phyloP scores from a whole-genome alignment of 2,329 filamentous ascomycete species.

The Cladophialophora exuberans region DNA sequence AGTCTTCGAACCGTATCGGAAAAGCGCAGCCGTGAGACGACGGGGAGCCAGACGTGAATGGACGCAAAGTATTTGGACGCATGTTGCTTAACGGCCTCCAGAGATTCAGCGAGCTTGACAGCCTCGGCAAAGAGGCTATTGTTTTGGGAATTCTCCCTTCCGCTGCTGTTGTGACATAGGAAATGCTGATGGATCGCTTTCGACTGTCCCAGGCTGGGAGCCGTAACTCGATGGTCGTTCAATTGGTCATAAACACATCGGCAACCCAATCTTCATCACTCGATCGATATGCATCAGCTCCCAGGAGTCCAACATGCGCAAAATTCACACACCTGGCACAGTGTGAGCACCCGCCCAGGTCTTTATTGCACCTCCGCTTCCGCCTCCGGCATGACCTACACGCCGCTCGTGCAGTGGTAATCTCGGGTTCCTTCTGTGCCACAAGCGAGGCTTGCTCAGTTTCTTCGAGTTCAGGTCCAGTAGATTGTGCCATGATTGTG shows the following conservation, averaged over 20 bases:
- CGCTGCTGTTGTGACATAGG: not conserved
- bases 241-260: not conserved
- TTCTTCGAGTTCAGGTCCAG: too few relatives aligned
- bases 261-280: not conserved
- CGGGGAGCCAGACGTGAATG: not conserved
- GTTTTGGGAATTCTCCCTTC: not conserved
- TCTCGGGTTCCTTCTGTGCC: too few relatives aligned
- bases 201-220: not conserved
- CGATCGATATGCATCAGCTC: not conserved
- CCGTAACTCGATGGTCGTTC: not conserved
- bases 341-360: not conserved
- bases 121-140: not conserved
- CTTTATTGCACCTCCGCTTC: not conserved
- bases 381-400: not conserved
- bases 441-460: too few relatives aligned
- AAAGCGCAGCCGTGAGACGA: not conserved
- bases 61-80: not conserved
- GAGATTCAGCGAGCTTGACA: not conserved
- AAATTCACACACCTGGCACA: not conserved
- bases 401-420: not conserved
- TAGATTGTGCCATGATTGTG: too few relatives aligned
- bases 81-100: not conserved
- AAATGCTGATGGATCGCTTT: not conserved
- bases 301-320: not conserved
- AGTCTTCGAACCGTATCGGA: not conserved